These are phyloP conservation scores for Escovopsis sp. DNA, from an alignment of 2,329 filamentous ascomycete species.

Conservation along the genomic window DNA sequence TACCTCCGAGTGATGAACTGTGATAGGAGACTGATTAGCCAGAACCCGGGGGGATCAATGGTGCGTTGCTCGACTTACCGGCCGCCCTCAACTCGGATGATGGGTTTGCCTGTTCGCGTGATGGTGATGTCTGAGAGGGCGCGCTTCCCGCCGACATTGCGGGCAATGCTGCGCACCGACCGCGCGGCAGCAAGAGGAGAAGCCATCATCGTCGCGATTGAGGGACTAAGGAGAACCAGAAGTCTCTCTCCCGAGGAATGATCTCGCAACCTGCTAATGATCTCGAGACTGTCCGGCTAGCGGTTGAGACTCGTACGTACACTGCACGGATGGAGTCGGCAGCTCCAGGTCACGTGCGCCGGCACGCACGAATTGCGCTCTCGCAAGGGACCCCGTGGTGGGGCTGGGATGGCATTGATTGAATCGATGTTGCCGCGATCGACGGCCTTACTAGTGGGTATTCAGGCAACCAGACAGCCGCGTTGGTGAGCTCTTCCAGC, in stretches of 20 bases:
- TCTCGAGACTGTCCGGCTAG: slow-evolving; percentile 10
- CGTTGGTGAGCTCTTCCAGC: slow-evolving; percentile 13
- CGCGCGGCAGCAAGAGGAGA: slow-evolving; percentile 42
- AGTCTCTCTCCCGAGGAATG: slow-evolving; percentile 15
- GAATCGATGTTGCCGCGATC: background rate
- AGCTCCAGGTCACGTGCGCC: slow-evolving; percentile 13
- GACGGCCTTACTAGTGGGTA: background rate
- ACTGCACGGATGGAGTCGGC: slow-evolving; percentile 11
- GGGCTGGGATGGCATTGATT: background rate
- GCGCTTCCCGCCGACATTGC: slow-evolving; percentile 35
- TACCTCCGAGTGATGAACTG: slow-evolving; percentile 81
- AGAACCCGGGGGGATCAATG: slow-evolving; percentile 10
- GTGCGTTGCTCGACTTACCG: slow-evolving; percentile 43
- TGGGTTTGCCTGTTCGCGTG: slow-evolving; percentile 90
- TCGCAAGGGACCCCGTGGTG: slow-evolving; percentile 3
- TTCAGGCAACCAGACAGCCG: slow-evolving; percentile 26
- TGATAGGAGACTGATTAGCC: slow-evolving; percentile 21
- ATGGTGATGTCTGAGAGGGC: slow-evolving; percentile 73
- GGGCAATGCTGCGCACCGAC: slow-evolving; percentile 32
- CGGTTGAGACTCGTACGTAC: background rate
- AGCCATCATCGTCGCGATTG: slow-evolving; percentile 33
- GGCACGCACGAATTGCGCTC: slow-evolving; percentile 10
- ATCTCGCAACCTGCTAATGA: slow-evolving; percentile 6
- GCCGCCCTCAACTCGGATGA: slow-evolving; percentile 77
- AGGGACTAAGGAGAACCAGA: slow-evolving; percentile 15